These are phyloP conservation scores for Umbelopsis vinacea DNA, from an alignment of 192 early-diverging fungal genomes.

Conservation along the genomic window DNA sequence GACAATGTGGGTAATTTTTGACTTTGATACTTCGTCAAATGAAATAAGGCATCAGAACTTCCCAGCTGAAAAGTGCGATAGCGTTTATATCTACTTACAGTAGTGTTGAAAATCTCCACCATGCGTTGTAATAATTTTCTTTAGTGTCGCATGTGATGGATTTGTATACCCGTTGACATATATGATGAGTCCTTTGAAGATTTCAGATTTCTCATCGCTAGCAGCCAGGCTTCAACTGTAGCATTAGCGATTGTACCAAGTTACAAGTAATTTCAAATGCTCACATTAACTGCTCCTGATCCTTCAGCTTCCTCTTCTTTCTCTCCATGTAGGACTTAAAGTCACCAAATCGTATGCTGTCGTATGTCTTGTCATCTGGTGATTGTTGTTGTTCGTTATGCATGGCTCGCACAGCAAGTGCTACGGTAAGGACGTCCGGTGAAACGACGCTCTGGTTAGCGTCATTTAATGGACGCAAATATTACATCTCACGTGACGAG, in stretches of 20 bases:
- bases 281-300: slow-evolving; percentile 52
- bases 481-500: too few relatives aligned
- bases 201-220: slow-evolving; percentile 28
- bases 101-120: slow-evolving; percentile 58
- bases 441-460: neutral
- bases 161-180: slow-evolving; percentile 77
- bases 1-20: slow-evolving; percentile 68
- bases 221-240: slow-evolving; percentile 20
- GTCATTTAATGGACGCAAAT: too few relatives aligned
- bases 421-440: neutral
- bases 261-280: slow-evolving; percentile 2
- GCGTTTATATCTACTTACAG: neutral
- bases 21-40: slow-evolving; percentile 55
- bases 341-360: slow-evolving; percentile 51
- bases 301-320: slow-evolving; percentile 53
- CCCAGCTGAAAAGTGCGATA: neutral
- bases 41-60: neutral
- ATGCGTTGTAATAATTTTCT: slow-evolving; percentile 56
- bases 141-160: slow-evolving; percentile 55
- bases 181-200: slow-evolving; percentile 52
- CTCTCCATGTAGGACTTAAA: slow-evolving; percentile 52
- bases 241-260: neutral
- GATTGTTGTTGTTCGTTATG: neutral
- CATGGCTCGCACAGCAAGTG: neutral
- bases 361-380: slow-evolving; percentile 46